A percentile compares a stretch with the other conserved stretches of the same genome.
Evolutionary conservation across 1,139 yeast genomes (phyloP).

Genomic region (Zygosaccharomyces sapae): DNA sequence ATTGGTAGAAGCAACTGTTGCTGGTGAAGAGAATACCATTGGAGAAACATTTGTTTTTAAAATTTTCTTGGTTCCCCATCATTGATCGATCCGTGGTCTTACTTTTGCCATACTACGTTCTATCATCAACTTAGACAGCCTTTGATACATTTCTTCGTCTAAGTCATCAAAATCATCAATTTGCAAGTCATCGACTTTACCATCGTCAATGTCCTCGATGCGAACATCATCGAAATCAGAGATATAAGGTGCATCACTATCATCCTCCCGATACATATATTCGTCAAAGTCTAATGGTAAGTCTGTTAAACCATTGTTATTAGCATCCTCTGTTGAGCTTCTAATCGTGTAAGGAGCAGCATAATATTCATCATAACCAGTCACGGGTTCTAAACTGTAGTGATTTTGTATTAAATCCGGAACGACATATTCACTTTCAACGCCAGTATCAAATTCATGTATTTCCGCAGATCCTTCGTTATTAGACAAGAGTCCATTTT

Average conservation of each 20-base stretch:
- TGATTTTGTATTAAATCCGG: background rate
- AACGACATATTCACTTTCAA: background rate
- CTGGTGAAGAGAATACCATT: background rate
- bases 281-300: slow-evolving; percentile 11
- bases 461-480: background rate
- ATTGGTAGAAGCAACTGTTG: background rate
- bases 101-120: slow-evolving; percentile 4
- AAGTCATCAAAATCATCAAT: slow-evolving; percentile 32
- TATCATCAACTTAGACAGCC: slow-evolving; percentile 18
- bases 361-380: background rate
- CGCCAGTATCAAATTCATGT: background rate
- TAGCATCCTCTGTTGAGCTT: slow-evolving; percentile 6
- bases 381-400: background rate
- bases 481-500: background rate
- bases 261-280: slow-evolving; percentile 10
- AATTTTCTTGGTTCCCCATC: background rate
- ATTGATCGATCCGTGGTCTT: background rate
- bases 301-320: slow-evolving; percentile 7
- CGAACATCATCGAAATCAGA: slow-evolving; percentile 12
- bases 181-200: slow-evolving; percentile 29
- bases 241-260: slow-evolving; percentile 9
- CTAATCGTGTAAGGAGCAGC: slow-evolving; percentile 1
- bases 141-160: slow-evolving; percentile 33
- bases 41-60: background rate
- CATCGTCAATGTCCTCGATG: slow-evolving; percentile 27